Evolutionary conservation across 768 basidiomycete genomes (phyloP).

Genomic region (Naganishia randhawae): DNA sequence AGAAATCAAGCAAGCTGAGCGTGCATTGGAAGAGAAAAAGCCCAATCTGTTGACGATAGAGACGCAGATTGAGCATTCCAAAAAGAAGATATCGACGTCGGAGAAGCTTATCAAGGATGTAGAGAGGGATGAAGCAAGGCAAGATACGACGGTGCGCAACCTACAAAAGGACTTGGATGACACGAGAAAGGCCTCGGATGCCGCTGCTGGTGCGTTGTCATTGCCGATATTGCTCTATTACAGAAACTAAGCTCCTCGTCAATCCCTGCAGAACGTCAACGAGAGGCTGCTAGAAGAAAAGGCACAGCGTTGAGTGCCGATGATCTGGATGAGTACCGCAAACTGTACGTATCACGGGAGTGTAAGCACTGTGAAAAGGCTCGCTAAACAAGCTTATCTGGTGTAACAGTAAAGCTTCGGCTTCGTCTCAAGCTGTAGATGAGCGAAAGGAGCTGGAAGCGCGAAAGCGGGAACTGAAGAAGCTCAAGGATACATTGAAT

Average conservation of each 20-base stretch:
- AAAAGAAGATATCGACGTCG: constrained; percentile 72
- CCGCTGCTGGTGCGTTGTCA: constrained; percentile 65
- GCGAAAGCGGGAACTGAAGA: constrained; percentile 77
- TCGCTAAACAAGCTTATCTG: neutral
- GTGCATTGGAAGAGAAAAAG: constrained; percentile 70
- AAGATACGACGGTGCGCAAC: constrained; percentile 48
- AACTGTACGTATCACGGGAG: constrained; percentile 58
- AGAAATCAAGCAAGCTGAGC: constrained; percentile 84
- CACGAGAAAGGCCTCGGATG: constrained; percentile 67
- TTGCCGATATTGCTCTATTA: neutral
- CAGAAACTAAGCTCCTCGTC: neutral
- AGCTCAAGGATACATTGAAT: constrained; percentile 60
- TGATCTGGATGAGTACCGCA: constrained; percentile 79
- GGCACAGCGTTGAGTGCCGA: constrained; percentile 77
- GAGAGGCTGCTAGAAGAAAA: constrained; percentile 62
- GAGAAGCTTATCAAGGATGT: constrained; percentile 63
- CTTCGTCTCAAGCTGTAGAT: constrained; percentile 72
- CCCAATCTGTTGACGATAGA: constrained; percentile 80
- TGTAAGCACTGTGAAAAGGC: neutral
- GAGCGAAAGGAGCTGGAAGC: constrained; percentile 83
- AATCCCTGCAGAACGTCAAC: constrained; percentile 62
- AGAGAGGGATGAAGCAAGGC: constrained; percentile 56
- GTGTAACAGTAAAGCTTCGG: constrained; percentile 44
- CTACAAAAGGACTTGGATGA: constrained; percentile 65
- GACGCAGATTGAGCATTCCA: constrained; percentile 80